These are phyloP conservation scores for Lichtheimia hyalospora DNA, from an alignment of 371 early-diverging fungal species.

Conservation along the genomic window DNA sequence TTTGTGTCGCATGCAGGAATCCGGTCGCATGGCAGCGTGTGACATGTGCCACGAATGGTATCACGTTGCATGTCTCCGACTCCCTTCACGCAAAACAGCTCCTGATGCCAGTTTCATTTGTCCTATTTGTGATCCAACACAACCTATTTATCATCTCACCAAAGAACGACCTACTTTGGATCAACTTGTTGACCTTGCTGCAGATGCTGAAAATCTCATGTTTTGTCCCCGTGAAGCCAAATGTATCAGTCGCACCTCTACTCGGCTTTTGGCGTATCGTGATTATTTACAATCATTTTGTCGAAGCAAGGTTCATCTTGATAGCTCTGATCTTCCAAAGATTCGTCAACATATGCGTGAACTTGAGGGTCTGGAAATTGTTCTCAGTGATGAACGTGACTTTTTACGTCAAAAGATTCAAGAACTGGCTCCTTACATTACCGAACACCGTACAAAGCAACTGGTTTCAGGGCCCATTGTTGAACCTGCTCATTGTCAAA, in stretches of 20 bases:
- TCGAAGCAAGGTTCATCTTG: slow-evolving; percentile 31
- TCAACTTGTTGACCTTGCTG: slow-evolving; percentile 40
- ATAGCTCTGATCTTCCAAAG: slow-evolving; percentile 32
- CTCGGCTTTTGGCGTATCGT: slow-evolving; percentile 28
- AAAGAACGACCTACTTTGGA: slow-evolving; percentile 48
- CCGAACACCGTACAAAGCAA: slow-evolving; percentile 3
- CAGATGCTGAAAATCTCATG: slow-evolving; percentile 44
- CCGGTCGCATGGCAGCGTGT: slow-evolving; percentile 79
- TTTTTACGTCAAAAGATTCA: slow-evolving; percentile 49
- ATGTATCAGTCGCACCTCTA: slow-evolving; percentile 50
- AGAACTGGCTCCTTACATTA: slow-evolving; percentile 22
- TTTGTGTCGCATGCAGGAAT: slow-evolving; percentile 59
- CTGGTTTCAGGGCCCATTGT: not conserved
- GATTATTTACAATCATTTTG: slow-evolving; percentile 42
- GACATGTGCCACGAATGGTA: slow-evolving; percentile 83
- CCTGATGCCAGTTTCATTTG: slow-evolving; percentile 63
- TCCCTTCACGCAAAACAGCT: slow-evolving; percentile 60
- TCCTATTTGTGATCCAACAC: slow-evolving; percentile 60
- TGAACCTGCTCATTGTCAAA: not conserved
- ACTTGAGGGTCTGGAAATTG: slow-evolving; percentile 59
- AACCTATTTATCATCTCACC: slow-evolving; percentile 35
- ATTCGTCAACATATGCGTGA: slow-evolving; percentile 53
- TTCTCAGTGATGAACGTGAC: slow-evolving; percentile 43
- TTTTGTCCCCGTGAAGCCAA: slow-evolving; percentile 60
- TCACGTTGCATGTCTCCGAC: slow-evolving; percentile 69